phyloP scores from a whole-genome alignment of 164 flowering plant species.

The Umbellularia californica region DNA sequence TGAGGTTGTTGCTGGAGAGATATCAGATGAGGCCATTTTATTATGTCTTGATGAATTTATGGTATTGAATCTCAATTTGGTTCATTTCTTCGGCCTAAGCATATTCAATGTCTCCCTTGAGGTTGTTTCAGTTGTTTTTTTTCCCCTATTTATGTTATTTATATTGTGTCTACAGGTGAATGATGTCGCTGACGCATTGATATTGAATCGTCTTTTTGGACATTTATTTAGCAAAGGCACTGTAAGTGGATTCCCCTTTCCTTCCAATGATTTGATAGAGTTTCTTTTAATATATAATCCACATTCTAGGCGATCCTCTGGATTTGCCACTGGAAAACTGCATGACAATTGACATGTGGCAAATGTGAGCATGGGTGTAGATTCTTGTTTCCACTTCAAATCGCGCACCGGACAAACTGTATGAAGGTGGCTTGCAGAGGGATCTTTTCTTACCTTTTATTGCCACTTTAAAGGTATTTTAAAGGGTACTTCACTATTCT shows the following conservation, averaged over 20 bases:
- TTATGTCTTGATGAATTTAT: slow-evolving; percentile 97
- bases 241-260: slow-evolving; percentile 43
- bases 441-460: slow-evolving; percentile 97
- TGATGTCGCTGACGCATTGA: slow-evolving; percentile 99
- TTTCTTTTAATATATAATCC: background rate
- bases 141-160: slow-evolving; percentile 7
- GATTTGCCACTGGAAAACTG: background rate
- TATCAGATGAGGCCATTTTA: slow-evolving; percentile 84
- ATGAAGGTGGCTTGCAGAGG: slow-evolving; percentile 95
- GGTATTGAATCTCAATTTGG: slow-evolving; percentile 38
- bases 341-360: slow-evolving; percentile 2
- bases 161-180: slow-evolving; percentile 48
- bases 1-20: slow-evolving; percentile 95
- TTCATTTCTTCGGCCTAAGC: slow-evolving; percentile 2
- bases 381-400: slow-evolving; percentile 96
- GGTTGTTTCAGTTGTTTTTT: slow-evolving; percentile 6
- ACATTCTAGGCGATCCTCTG: background rate
- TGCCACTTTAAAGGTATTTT: slow-evolving; percentile 74
- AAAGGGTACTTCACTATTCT: background rate
- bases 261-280: background rate
- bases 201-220: slow-evolving; percentile 80
- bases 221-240: slow-evolving; percentile 77
- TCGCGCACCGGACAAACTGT: slow-evolving; percentile 95
- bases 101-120: slow-evolving; percentile 7
- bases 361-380: slow-evolving; percentile 30